Percentiles rank a stretch among this genome's conserved stretches.
Evolutionary conservation across 108 stramenopile species (phyloP).

Genomic region (Skeletonema potamos): DNA sequence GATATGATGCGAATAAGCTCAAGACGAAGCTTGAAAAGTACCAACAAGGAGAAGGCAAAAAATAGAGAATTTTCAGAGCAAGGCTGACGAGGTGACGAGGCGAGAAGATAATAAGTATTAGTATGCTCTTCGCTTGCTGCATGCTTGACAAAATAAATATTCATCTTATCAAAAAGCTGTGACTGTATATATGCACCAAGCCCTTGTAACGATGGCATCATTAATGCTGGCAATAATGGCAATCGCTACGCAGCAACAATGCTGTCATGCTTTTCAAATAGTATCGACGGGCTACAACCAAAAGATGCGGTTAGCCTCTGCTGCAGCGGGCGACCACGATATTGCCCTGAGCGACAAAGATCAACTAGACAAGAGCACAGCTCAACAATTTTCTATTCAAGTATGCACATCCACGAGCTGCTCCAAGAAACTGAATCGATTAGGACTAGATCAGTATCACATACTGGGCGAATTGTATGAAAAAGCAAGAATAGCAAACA

Average conservation of each 20-base stretch:
- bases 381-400: slow-evolving; percentile 67
- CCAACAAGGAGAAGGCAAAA: no score
- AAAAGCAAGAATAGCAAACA: slow-evolving; percentile 24
- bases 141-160: no score
- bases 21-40: no score
- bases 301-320: not conserved
- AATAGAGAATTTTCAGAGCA: no score
- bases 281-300: not conserved
- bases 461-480: slow-evolving; percentile 63
- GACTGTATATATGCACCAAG: no score
- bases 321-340: not conserved
- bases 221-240: not conserved
- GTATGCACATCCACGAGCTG: slow-evolving; percentile 76
- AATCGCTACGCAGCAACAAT: not conserved
- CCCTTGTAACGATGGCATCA: not conserved
- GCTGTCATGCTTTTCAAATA: not conserved
- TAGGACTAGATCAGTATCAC: slow-evolving; percentile 65
- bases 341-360: not conserved
- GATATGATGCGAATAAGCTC: no score
- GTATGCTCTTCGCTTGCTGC: no score
- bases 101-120: no score
- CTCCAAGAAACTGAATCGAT: slow-evolving; percentile 43
- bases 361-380: slow-evolving; percentile 14
- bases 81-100: no score
- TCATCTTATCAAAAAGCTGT: no score